phyloP scores from a whole-genome alignment of 140 eudicot species.

The Cichorium intybus region DNA sequence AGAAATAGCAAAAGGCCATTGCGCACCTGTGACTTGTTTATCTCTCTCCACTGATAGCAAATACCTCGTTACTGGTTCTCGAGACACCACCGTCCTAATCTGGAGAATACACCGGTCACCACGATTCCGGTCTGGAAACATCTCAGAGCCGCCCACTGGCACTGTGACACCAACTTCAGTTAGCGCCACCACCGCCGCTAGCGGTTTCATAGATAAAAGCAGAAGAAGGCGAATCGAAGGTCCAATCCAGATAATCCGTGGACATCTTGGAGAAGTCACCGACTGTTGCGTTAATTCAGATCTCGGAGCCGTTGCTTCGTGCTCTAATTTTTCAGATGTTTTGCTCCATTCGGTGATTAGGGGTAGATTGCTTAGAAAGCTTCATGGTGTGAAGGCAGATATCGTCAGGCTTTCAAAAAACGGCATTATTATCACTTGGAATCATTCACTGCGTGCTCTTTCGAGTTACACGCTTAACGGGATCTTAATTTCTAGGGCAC shows the following conservation, averaged over 20 bases:
- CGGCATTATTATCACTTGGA: constrained; percentile 72
- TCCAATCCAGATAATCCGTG: constrained; percentile 88
- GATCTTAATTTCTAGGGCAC: constrained; percentile 48
- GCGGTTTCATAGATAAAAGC: constrained; percentile 50
- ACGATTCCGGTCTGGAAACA: constrained; percentile 38
- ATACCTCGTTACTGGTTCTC: constrained; percentile 91
- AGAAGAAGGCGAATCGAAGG: constrained; percentile 81
- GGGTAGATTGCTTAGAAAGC: constrained; percentile 77
- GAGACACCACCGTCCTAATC: constrained; percentile 74
- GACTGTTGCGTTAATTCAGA: constrained; percentile 82
- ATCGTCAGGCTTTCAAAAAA: constrained; percentile 63
- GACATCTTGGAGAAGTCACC: constrained; percentile 77
- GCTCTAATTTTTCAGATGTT: constrained; percentile 76
- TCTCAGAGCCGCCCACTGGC: constrained; percentile 54
- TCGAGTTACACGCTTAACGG: constrained; percentile 78
- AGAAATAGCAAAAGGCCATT: constrained; percentile 92
- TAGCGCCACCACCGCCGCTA: constrained; percentile 41
- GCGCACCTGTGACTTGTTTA: constrained; percentile 95
- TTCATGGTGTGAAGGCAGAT: constrained; percentile 72
- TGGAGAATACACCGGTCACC: constrained; percentile 89
- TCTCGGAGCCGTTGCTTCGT: constrained; percentile 81
- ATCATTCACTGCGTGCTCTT: constrained; percentile 46
- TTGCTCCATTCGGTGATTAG: constrained; percentile 76
- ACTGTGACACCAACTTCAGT: constrained; percentile 57
- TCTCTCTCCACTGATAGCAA: constrained; percentile 74